Conservation (phyloP, 805 yeast genomes). For the Ogataea paraovalis region DNA sequence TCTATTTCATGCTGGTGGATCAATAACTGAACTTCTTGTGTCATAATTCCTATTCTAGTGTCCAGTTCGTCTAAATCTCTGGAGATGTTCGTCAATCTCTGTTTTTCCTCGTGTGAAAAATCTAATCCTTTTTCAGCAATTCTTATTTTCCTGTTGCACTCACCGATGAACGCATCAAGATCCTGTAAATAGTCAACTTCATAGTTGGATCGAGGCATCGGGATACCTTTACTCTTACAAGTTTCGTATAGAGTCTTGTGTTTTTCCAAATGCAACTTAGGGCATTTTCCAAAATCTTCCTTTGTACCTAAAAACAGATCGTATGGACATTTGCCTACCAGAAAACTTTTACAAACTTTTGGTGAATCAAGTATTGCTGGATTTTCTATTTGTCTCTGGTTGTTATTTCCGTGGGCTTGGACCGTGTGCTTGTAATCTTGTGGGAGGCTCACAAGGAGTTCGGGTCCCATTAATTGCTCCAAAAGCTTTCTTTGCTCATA, state of each 20-base stretch:
- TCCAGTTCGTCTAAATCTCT: constrained; percentile 59
- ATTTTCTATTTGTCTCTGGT: constrained; percentile 11
- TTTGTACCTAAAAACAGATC: constrained; percentile 81
- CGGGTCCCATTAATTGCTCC: constrained; percentile 79
- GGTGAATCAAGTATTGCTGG: constrained; percentile 43
- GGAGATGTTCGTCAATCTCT: constrained; percentile 26
- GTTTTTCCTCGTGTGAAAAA: constrained; percentile 60
- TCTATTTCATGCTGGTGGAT: constrained; percentile 45
- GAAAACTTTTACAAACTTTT: constrained; percentile 70
- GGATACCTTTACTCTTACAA: constrained; percentile 32
- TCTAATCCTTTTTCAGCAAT: constrained; percentile 62
- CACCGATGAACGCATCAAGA: constrained; percentile 51
- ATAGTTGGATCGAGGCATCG: constrained; percentile 37
- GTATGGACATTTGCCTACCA: constrained; percentile 85
- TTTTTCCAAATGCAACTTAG: constrained; percentile 68
- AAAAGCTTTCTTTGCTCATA: constrained; percentile 73
- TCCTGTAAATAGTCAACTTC: constrained; percentile 46
- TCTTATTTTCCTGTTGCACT: constrained; percentile 62
- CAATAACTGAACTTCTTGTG: constrained; percentile 59
- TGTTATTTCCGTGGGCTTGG: neutral
- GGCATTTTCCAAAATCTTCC: constrained; percentile 78
- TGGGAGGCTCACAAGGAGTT: constrained; percentile 34
- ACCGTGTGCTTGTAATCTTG: constrained; percentile 16
- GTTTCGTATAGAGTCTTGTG: constrained; percentile 67
- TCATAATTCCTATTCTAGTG: constrained; percentile 58